Evolutionary conservation across 805 yeast genomes (phyloP), one percentile per base, ranked within the genome.

Genomic region (Maudiozyma bulderi): DNA sequence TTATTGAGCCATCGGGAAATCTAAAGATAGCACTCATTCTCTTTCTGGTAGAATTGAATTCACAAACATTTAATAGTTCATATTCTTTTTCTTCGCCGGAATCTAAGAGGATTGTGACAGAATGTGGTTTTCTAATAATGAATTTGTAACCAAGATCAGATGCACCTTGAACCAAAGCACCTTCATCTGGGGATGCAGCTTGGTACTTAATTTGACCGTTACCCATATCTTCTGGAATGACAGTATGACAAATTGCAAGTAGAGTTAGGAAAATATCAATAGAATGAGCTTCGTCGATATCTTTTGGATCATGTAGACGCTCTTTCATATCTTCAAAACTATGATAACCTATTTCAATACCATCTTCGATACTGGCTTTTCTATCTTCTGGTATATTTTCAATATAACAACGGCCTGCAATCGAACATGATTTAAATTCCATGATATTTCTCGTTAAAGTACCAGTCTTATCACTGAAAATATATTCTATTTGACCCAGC

Each of bases 161-260:
- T 14, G 96, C 98, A 50, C 99, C 99, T 58, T 90, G 89, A 2
- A 93, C 99, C 52, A 93, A 73, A 0, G 99, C 99, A 46, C 99
- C 99, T 72, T 95, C 99, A 70, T 93, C 99, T 0, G 99, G 99
- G 0, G 98, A 90, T 0, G 99, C 96, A 1, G 99, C 99, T 68
- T 93, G 99, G 65, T 95, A 93, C 64, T 87, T 90, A 54, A 93
- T 82, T 2, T 74, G 57, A 0, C 85, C 86, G 49, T 71, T 72
- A 1, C 74, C 81, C 52, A 74, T 75, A 15, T 77, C 71, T 65
- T 93, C 99, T 0, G 99, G 99, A 53, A 93, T 93, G 40, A 93
- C 99, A 0, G 99, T 95, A 61, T 93, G 99, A 65, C 99, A 93
- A 0, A 95, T 81, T 39, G 98, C 87, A 51, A 93, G 72, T 45